A percentile compares a stretch with the other conserved stretches of the same genome.
These are phyloP conservation scores for Xylariaceae sp. DNA, from an alignment of 2,329 filamentous ascomycete genomes.

Conservation along the genomic window DNA sequence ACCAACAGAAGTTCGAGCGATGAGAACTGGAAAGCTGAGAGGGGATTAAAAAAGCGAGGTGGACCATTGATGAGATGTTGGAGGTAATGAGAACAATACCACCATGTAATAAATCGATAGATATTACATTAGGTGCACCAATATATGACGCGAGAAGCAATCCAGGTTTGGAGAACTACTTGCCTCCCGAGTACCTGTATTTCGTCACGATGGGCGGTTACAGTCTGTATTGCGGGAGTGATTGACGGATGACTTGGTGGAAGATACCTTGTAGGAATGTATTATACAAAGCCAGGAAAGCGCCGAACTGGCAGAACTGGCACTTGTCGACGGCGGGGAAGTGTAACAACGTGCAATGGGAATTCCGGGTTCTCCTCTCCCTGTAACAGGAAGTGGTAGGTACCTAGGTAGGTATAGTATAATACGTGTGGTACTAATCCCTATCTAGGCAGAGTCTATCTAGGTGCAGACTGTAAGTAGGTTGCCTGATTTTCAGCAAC, in stretches of 20 bases:
- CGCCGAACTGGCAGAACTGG: neutral
- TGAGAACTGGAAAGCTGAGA: neutral
- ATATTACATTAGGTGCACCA: neutral
- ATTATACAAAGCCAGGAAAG: neutral
- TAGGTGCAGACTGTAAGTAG: neutral
- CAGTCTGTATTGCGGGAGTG: too few species aligned
- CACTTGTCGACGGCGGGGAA: neutral
- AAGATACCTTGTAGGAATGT: neutral
- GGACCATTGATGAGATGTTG: neutral
- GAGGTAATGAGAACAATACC: neutral
- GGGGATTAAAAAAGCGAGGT: neutral
- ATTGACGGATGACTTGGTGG: neutral
- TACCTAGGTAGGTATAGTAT: too few species aligned
- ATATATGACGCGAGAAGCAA: constrained; percentile 17
- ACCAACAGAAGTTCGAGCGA: neutral
- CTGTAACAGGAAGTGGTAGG: too few species aligned
- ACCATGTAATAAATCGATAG: neutral
- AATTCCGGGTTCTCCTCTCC: neutral
- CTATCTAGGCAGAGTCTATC: neutral
- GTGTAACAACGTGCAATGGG: constrained; percentile 1
- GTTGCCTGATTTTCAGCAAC: neutral
- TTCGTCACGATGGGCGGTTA: too few species aligned
- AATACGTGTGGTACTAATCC: neutral
- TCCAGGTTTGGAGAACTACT: constrained; percentile 7
- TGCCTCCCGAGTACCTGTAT: constrained; percentile 1